Evolutionary conservation across 2,329 filamentous ascomycete species (phyloP).

Genomic region (Orbilia blumenaviensis): DNA sequence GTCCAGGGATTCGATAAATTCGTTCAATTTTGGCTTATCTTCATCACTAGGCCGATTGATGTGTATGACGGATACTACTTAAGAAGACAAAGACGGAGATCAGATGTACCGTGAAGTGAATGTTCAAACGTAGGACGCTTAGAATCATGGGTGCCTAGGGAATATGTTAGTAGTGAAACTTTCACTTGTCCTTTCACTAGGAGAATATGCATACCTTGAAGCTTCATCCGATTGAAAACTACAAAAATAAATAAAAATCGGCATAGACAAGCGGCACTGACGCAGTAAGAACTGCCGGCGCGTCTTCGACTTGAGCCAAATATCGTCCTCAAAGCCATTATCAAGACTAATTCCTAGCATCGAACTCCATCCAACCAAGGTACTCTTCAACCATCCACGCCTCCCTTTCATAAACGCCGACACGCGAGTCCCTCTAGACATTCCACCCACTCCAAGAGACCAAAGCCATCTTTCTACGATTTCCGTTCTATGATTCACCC

Average conservation of each 20-base stretch:
- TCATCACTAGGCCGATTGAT: constrained; percentile 52
- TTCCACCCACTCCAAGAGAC: constrained; percentile 12
- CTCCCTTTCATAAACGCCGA: constrained; percentile 24
- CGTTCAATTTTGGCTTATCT: constrained; percentile 50
- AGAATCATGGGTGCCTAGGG: neutral
- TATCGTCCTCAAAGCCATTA: constrained; percentile 45
- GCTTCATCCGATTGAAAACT: constrained; percentile 54
- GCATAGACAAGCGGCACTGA: constrained; percentile 45
- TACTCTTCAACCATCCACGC: neutral
- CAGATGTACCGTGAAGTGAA: neutral
- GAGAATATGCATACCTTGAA: constrained; percentile 36
- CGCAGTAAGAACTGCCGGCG: constrained; percentile 41
- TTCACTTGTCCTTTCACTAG: neutral
- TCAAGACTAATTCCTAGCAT: constrained; percentile 8
- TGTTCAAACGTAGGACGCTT: constrained; percentile 23
- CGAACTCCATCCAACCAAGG: constrained; percentile 19
- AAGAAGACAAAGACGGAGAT: constrained; percentile 5
- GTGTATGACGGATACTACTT: constrained; percentile 24
- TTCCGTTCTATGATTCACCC: constrained; percentile 54
- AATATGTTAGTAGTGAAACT: neutral
- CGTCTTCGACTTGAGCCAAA: constrained; percentile 33
- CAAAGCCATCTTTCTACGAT: constrained; percentile 44
- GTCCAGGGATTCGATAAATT: constrained; percentile 26
- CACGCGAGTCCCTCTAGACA: constrained; percentile 30
- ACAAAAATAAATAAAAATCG: constrained; percentile 21